These are phyloP conservation scores for Aphanomyces astaci DNA, from an alignment of 352 stramenopile species.

Conservation along the genomic window DNA sequence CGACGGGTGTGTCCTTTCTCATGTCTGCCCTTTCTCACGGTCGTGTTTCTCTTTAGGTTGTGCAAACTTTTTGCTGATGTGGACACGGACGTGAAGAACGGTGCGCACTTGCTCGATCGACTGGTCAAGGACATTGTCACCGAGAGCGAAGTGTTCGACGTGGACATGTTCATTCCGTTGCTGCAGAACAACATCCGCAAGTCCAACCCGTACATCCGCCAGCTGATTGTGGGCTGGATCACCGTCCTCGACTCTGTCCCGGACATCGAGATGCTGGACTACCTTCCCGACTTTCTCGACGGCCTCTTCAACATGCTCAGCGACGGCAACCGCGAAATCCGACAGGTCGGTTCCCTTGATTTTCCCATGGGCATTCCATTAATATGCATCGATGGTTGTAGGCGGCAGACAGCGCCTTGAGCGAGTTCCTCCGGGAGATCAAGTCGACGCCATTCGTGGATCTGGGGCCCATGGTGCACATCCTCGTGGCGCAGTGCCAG, in stretches of 20 bases:
- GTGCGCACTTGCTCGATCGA: constrained; percentile 79
- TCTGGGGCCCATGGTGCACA: constrained; percentile 96
- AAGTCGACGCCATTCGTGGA: constrained; percentile 94
- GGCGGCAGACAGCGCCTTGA: constrained; percentile 89
- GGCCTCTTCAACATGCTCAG: constrained; percentile 99
- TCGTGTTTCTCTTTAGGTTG: constrained; percentile 26
- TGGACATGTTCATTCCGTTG: constrained; percentile 98
- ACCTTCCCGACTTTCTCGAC: constrained; percentile 95
- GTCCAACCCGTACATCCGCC: constrained; percentile 99
- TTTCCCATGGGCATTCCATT: neutral
- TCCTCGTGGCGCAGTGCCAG: constrained; percentile 96
- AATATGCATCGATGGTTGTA: neutral
- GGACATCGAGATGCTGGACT: constrained; percentile 99
- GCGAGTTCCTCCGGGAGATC: constrained; percentile 95
- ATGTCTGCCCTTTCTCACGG: neutral
- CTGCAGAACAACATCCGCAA: constrained; percentile 99
- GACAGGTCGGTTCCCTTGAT: constrained; percentile 46
- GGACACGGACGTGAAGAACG: constrained; percentile 99
- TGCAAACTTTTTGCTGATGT: constrained; percentile 98
- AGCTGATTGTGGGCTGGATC: constrained; percentile 98
- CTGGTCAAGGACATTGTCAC: constrained; percentile 99
- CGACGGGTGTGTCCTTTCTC: constrained; percentile 57
- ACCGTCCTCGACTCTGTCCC: constrained; percentile 97
- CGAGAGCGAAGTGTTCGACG: constrained; percentile 96
- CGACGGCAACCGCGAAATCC: constrained; percentile 97